A percentile compares a stretch with the other conserved stretches of the same genome.
Evolutionary conservation across 2,329 filamentous ascomycete species (phyloP).

Genomic region (Ophiobolus disseminans): DNA sequence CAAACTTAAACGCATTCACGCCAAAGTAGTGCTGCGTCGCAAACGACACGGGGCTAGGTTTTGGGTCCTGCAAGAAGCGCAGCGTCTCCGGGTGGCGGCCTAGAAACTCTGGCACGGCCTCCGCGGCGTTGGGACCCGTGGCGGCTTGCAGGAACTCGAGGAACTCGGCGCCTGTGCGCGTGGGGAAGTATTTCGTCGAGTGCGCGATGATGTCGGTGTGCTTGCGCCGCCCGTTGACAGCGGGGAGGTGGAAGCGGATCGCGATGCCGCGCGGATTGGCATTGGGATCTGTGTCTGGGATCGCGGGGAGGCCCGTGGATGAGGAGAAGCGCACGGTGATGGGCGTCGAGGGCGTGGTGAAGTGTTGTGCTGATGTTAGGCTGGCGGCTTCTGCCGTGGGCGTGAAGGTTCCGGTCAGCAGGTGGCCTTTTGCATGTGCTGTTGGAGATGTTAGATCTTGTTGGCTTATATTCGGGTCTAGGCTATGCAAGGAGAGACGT

Average conservation of each 20-base stretch:
- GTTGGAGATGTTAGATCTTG: slow-evolving; percentile 1
- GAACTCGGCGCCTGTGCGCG: slow-evolving; percentile 61
- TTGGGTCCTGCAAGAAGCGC: slow-evolving; percentile 58
- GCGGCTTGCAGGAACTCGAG: slow-evolving; percentile 57
- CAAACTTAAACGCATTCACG: slow-evolving; percentile 59
- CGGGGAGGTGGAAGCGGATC: slow-evolving; percentile 59
- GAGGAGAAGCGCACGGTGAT: slow-evolving; percentile 60
- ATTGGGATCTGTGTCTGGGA: slow-evolving; percentile 58
- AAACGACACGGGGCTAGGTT: slow-evolving; percentile 59
- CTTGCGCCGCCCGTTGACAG: slow-evolving; percentile 46
- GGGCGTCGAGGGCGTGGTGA: slow-evolving; percentile 54
- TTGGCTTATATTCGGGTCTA: background rate
- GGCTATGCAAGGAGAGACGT: background rate
- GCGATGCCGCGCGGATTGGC: slow-evolving; percentile 58
- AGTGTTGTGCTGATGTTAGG: slow-evolving; percentile 59
- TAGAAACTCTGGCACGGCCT: slow-evolving; percentile 53
- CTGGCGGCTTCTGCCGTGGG: slow-evolving; percentile 54
- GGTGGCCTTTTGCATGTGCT: slow-evolving; percentile 64
- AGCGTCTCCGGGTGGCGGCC: slow-evolving; percentile 55
- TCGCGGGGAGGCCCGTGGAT: slow-evolving; percentile 58
- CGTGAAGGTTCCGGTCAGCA: slow-evolving; percentile 61
- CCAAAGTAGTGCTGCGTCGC: slow-evolving; percentile 57
- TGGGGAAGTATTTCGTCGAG: slow-evolving; percentile 61
- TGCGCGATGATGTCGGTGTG: slow-evolving; percentile 66
- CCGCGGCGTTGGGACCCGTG: slow-evolving; percentile 38